These are phyloP conservation scores for Tylopilus plumbeoviolaceoides DNA, from an alignment of 768 basidiomycete genomes.

Conservation along the genomic window DNA sequence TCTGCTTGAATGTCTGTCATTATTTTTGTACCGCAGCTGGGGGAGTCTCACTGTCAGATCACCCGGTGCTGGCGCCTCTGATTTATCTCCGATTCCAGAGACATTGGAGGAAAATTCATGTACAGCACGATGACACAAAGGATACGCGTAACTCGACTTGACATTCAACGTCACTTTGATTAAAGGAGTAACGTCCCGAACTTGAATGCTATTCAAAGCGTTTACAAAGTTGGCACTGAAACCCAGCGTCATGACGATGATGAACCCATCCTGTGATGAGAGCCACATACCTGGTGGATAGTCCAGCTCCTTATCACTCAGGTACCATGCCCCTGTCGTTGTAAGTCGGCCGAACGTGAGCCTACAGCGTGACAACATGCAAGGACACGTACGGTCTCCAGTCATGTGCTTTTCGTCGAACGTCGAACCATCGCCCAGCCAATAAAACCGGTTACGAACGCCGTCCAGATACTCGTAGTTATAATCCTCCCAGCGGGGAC, in stretches of 20 bases:
- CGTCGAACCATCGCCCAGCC: slow-evolving; percentile 60
- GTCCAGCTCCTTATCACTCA: slow-evolving; percentile 12
- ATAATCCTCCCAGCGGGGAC: slow-evolving; percentile 67
- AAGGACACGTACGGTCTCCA: slow-evolving; percentile 32
- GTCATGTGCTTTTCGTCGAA: slow-evolving; percentile 42
- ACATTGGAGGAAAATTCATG: background rate
- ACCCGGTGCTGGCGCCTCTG: too few species aligned
- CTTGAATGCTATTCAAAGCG: background rate
- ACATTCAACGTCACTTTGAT: too few species aligned
- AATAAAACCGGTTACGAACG: slow-evolving; percentile 47
- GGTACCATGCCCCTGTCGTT: slow-evolving; percentile 13
- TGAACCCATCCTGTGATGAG: background rate
- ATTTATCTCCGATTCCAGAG: too few species aligned
- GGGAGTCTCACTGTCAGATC: too few species aligned
- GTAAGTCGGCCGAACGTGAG: background rate
- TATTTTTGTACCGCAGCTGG: too few species aligned
- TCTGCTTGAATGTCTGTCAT: too few species aligned
- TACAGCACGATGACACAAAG: background rate
- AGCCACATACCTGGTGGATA: slow-evolving; percentile 8
- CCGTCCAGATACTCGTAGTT: slow-evolving; percentile 45
- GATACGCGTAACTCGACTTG: background rate
- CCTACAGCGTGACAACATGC: background rate
- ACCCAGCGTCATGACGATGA: background rate
- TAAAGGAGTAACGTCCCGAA: background rate
- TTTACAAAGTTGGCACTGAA: background rate